Percentiles rank a stretch among this genome's conserved stretches.
Evolutionary conservation across 2,329 filamentous ascomycete species (phyloP).

Genomic region (Coniochaeta sp.): DNA sequence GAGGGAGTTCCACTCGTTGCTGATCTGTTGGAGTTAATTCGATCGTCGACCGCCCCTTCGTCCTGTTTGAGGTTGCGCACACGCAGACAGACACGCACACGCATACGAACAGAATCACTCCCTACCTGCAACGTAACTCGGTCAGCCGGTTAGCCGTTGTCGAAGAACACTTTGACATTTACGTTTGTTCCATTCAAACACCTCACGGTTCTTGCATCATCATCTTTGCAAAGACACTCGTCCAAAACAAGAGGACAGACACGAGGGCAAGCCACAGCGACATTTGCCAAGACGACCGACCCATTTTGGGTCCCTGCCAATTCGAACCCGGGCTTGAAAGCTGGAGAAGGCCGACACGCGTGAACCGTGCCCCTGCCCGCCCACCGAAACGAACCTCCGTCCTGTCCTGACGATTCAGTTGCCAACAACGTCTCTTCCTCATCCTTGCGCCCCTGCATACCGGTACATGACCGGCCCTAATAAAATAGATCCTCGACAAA

Average conservation of each 20-base stretch:
- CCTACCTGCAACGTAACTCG: background rate
- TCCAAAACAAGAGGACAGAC: background rate
- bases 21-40: background rate
- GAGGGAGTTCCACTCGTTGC: background rate
- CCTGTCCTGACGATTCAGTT: background rate
- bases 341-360: background rate
- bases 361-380: background rate
- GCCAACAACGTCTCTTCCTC: background rate
- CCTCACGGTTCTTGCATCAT: background rate
- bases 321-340: background rate
- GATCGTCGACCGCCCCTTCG: background rate
- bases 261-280: background rate
- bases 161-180: background rate
- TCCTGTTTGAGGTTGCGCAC: background rate
- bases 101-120: background rate
- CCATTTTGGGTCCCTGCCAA: background rate
- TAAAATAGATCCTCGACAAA: background rate
- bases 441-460: background rate
- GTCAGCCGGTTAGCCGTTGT: background rate
- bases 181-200: background rate
- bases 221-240: background rate
- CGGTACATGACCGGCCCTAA: background rate
- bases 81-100: background rate
- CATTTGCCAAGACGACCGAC: background rate
- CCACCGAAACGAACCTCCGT: background rate